Evolutionary conservation across 2,329 filamentous ascomycete genomes (phyloP), one percentile per base, ranked within the genome.

Genomic region (Passalora sequoiae): DNA sequence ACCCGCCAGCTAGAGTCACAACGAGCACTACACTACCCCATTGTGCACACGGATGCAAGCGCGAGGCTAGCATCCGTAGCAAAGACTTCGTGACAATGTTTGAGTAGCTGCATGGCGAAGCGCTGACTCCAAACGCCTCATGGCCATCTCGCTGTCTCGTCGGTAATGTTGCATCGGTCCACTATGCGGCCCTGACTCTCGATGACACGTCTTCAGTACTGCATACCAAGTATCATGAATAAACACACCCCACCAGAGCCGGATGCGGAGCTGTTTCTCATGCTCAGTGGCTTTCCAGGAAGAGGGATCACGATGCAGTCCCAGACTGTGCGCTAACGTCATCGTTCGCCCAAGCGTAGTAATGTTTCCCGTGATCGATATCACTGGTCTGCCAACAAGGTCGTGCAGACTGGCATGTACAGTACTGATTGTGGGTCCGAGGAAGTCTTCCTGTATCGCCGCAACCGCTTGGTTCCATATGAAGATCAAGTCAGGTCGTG

Each of bases 211-310:
- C n/a, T n/a, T n/a, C n/a, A n/a, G n/a, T n/a, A n/a, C n/a, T n/a
- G n/a, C 45, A 21, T 22, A 70, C 69, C 75, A 79, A 29, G 73
- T 69, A 57, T 78, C 75, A 44, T 76, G 74, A 28, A 78, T 73
- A 2, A 78, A 63, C 2, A 77, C 71, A 4, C 71, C 74, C 76
- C 76, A 78, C 73, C 75, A 78, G 3, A 76, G 58, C 2, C 73
- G 70, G 21, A 74, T 71, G 5, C 76, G 67, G 12, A 74, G 60
- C 6, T 69, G 66, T 50, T 76, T 77, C 49, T 78, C 75, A 24
- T 66, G 62, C 1, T 65, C 65, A 1, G 70, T 69, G 1, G 76
- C 66, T 33, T 71, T 72, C 75, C 75, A 78, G 43, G 68, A 66
- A 3, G 68, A 70, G 9, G 74, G 73, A 51, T 78, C 72, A 20